Evolutionary conservation across 768 basidiomycete genomes (phyloP).

Genomic region (Goffeauzyma gilvescens): DNA sequence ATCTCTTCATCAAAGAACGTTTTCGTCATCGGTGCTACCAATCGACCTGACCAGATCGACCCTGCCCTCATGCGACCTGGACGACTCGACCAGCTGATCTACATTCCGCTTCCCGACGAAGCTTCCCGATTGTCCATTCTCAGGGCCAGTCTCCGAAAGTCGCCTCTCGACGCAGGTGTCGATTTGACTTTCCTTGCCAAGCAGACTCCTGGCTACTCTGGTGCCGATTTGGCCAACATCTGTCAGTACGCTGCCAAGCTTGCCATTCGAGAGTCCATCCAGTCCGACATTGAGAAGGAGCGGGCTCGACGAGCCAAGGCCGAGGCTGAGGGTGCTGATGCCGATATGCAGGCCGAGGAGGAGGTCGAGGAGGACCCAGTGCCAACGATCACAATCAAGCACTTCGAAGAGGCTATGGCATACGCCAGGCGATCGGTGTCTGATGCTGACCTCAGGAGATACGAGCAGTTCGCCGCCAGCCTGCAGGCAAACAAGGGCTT

Average conservation of each 20-base stretch:
- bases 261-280: constrained; percentile 86
- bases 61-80: constrained; percentile 83
- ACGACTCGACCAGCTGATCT: constrained; percentile 92
- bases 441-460: constrained; percentile 86
- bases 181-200: constrained; percentile 72
- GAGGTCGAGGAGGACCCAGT: constrained; percentile 66
- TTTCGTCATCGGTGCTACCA: constrained; percentile 70
- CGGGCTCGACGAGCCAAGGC: constrained; percentile 52
- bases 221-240: constrained; percentile 98
- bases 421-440: constrained; percentile 92
- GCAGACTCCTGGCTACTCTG: constrained; percentile 91
- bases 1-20: constrained; percentile 98
- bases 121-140: constrained; percentile 76
- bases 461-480: constrained; percentile 87
- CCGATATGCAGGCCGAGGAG: constrained; percentile 39
- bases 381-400: constrained; percentile 69
- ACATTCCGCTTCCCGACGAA: constrained; percentile 96
- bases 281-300: constrained; percentile 61
- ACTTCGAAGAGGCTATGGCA: constrained; percentile 98
- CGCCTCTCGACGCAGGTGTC: constrained; percentile 64
- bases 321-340: constrained; percentile 54
- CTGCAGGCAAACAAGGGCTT: constrained; percentile 38
- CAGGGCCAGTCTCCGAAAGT: constrained; percentile 75
- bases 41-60: constrained; percentile 90
- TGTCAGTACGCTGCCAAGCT: constrained; percentile 95